phyloP scores from a whole-genome alignment of 768 basidiomycete genomes.

The Amanita polypyramis region DNA sequence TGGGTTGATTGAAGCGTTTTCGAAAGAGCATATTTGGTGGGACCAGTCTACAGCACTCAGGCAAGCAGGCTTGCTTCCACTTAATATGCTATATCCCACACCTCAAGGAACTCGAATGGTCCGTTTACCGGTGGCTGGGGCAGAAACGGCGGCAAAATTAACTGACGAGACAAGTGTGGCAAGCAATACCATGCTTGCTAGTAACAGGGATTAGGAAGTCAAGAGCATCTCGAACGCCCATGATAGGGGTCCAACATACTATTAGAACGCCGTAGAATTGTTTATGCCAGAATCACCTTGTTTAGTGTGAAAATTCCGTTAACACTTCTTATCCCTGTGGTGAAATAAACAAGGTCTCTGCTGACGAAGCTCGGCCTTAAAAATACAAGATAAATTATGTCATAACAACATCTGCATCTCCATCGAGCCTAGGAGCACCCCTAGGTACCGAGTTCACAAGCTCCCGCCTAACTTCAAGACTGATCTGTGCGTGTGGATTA shows the following conservation, averaged over 20 bases:
- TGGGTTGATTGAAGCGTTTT: background rate
- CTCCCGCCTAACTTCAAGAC: slow-evolving; percentile 84
- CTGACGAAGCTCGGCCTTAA: background rate
- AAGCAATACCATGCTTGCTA: slow-evolving; percentile 28
- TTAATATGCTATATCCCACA: slow-evolving; percentile 19
- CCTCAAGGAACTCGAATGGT: slow-evolving; percentile 15
- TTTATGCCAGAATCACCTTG: too few relatives aligned
- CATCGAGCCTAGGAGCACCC: slow-evolving; percentile 63
- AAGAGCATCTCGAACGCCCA: slow-evolving; percentile 14
- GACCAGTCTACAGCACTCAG: slow-evolving; percentile 28
- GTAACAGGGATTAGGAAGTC: slow-evolving; percentile 14
- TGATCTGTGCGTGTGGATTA: slow-evolving; percentile 80
- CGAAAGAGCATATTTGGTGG: slow-evolving; percentile 35
- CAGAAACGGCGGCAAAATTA: slow-evolving; percentile 25
- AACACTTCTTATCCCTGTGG: background rate
- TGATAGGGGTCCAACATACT: background rate
- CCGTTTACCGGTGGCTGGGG: slow-evolving; percentile 27
- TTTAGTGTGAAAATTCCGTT: too few relatives aligned
- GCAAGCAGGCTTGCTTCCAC: slow-evolving; percentile 27
- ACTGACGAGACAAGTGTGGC: slow-evolving; percentile 24
- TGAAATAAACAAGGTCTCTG: too few relatives aligned
- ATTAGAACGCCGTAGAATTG: too few relatives aligned
- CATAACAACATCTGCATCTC: slow-evolving; percentile 62
- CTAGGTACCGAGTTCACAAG: slow-evolving; percentile 78
- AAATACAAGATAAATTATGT: slow-evolving; percentile 20